phyloP scores from a whole-genome alignment of 2,329 filamentous ascomycete genomes.

The Ceratocystis variospora region DNA sequence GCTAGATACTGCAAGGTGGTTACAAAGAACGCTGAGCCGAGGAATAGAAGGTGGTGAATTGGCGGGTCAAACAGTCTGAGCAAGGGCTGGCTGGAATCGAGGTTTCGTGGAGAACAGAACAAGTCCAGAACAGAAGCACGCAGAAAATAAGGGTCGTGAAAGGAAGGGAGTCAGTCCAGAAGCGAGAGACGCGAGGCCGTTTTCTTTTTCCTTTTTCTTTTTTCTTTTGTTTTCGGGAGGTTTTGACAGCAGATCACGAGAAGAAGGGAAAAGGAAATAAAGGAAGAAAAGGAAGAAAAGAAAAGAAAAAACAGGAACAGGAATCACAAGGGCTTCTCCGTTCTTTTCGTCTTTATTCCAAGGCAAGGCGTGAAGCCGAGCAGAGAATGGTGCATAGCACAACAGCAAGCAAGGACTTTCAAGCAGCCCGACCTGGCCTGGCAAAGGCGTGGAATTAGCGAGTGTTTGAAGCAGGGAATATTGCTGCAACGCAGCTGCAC shows the following conservation, averaged over 20 bases:
- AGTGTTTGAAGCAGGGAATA: slow-evolving; percentile 9
- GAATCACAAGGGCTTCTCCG: background rate
- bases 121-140: too few relatives aligned
- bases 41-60: background rate
- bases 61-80: background rate
- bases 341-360: background rate
- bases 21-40: background rate
- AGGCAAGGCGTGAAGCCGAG: background rate
- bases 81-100: background rate
- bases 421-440: too few relatives aligned
- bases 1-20: too few relatives aligned
- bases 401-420: too few relatives aligned
- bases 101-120: too few relatives aligned
- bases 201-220: background rate
- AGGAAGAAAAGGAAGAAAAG: background rate
- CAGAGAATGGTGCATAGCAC: too few relatives aligned
- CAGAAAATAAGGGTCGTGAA: too few relatives aligned
- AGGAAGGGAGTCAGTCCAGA: too few relatives aligned
- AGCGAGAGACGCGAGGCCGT: background rate
- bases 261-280: background rate
- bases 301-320: background rate
- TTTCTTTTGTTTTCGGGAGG: background rate
- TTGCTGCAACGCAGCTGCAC: slow-evolving; percentile 5
- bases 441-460: slow-evolving; percentile 9
- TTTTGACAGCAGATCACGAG: background rate